These are phyloP conservation scores for Daldinia decipiens DNA, from an alignment of 495 filamentous ascomycete species.

Conservation along the genomic window DNA sequence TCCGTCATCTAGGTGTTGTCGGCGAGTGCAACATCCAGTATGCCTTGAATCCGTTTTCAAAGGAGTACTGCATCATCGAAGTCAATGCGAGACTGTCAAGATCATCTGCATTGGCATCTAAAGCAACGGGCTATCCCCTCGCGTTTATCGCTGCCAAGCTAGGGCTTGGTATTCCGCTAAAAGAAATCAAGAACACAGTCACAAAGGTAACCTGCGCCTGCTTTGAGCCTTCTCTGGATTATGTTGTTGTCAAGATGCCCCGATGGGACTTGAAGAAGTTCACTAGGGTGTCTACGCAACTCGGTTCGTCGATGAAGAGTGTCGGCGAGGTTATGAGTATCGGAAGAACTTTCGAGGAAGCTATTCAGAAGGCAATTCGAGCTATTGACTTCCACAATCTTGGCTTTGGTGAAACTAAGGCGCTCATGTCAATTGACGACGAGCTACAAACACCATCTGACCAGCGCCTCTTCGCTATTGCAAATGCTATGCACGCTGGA, in stretches of 20 bases:
- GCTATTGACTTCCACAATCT: slow-evolving; percentile 95
- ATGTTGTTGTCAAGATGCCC: slow-evolving; percentile 98
- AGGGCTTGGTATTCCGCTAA: slow-evolving; percentile 91
- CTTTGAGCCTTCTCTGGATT: slow-evolving; percentile 99
- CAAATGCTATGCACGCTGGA: slow-evolving; percentile 94
- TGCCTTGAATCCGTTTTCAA: slow-evolving; percentile 93
- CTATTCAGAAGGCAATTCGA: slow-evolving; percentile 97
- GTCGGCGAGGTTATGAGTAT: slow-evolving; percentile 99
- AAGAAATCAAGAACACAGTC: slow-evolving; percentile 95
- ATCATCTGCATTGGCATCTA: slow-evolving; percentile 94
- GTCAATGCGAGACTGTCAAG: slow-evolving; percentile 97
- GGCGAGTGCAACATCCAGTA: slow-evolving; percentile 99
- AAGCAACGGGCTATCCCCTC: slow-evolving; percentile 95
- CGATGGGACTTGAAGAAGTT: slow-evolving; percentile 99
- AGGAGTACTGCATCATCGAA: slow-evolving; percentile 98
- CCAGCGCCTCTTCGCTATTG: slow-evolving; percentile 96
- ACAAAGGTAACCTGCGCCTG: slow-evolving; percentile 97
- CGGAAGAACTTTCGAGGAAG: slow-evolving; percentile 95
- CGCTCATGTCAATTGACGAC: slow-evolving; percentile 93
- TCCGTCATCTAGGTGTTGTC: slow-evolving; percentile 94
- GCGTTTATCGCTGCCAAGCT: slow-evolving; percentile 97
- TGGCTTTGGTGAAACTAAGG: slow-evolving; percentile 89
- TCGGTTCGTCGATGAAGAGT: slow-evolving; percentile 99
- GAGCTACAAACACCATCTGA: slow-evolving; percentile 98
- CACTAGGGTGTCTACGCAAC: slow-evolving; percentile 90